Conservation (phyloP, 1,284 basidiomycete genomes). For the Cutaneotrichosporon sp. region DNA sequence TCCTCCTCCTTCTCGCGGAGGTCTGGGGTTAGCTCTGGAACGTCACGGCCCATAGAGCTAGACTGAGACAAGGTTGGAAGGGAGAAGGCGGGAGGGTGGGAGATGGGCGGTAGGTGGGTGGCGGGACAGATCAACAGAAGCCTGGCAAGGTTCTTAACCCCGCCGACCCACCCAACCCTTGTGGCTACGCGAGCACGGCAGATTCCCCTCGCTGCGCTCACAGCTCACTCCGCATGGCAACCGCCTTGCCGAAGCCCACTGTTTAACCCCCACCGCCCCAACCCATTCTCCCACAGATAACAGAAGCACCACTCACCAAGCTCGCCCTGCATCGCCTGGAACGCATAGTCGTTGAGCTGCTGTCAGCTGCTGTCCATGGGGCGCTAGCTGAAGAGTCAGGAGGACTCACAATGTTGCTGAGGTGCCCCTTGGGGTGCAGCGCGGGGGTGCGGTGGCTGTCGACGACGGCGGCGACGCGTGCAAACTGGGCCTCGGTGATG, state of each 20-base stretch:
- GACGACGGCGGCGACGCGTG: not conserved
- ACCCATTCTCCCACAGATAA: too few species aligned
- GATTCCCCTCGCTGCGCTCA: too few species aligned
- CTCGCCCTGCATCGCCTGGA: constrained; percentile 1
- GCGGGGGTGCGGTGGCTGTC: not conserved
- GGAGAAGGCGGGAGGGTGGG: not conserved
- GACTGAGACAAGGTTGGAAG: not conserved
- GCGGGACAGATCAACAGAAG: too few species aligned
- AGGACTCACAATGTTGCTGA: not conserved
- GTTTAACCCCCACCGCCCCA: too few species aligned
- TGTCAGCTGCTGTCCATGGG: not conserved
- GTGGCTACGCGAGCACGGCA: too few species aligned
- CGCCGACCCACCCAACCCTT: too few species aligned
- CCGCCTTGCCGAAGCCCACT: too few species aligned
- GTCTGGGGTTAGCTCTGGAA: not conserved
- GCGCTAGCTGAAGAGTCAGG: not conserved
- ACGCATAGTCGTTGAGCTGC: not conserved
- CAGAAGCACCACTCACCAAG: constrained; percentile 8
- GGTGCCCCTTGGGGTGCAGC: not conserved
- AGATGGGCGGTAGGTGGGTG: too few species aligned
- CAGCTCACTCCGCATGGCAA: too few species aligned
- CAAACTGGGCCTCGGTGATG: constrained; percentile 4
- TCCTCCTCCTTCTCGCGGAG: not conserved
- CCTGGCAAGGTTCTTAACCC: too few species aligned
- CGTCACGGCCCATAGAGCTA: too few species aligned